Base-by-base conservation (phyloP, 306 rosid species). In the Vicia villosa region DNA sequence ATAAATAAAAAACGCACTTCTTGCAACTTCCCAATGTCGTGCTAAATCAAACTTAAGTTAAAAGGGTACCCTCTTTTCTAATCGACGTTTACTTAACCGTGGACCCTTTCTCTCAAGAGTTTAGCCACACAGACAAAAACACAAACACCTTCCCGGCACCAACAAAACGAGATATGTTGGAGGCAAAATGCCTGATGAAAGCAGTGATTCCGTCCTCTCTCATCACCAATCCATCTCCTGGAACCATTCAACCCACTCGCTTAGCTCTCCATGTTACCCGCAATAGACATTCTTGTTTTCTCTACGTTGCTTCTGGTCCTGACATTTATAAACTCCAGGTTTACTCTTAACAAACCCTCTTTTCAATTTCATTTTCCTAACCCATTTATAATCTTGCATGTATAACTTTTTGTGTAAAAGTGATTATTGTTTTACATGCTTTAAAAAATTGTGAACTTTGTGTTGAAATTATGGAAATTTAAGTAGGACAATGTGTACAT, bases 261-360 rank as follows among this genome's bases (percentile, higher is more conserved):
- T 93, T 93, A 49, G 88, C 98, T 46, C 91, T 90, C 58, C 87
- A 85, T 83, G 96, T 83, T 47, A 51, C 65, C 60, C 32, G 69
- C 10, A 88, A 86, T 37, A 60, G 20, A 58, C 68, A 69, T 59
- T 86, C 83, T 36, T 83, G 86, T 63, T 86, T 74, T 47, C 72
- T 87, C 64, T 90, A 88, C 82, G 72, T 93, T 41, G 98, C 98
- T 63, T 93, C 96, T 14, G 97, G 90, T 67, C 77, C 81, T 77
- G 80, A 79, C 32, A 51, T 93, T 72, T 90, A 76, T 74, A 88
- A 83, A 62, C 84, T 90, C 47, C 91, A 86, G 88, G 98, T 88
- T 15, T 71, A 47, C 12, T 20, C 11, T 8, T 49, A 1, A 9
- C 0, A 28, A 61, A n/a, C 9, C 5, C 28, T 67, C n/a, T 45